A percentile compares a stretch with the other conserved stretches of the same genome.
Evolutionary conservation across 2,329 filamentous ascomycete species (phyloP).

Genomic region (Sporothrix sp.): DNA sequence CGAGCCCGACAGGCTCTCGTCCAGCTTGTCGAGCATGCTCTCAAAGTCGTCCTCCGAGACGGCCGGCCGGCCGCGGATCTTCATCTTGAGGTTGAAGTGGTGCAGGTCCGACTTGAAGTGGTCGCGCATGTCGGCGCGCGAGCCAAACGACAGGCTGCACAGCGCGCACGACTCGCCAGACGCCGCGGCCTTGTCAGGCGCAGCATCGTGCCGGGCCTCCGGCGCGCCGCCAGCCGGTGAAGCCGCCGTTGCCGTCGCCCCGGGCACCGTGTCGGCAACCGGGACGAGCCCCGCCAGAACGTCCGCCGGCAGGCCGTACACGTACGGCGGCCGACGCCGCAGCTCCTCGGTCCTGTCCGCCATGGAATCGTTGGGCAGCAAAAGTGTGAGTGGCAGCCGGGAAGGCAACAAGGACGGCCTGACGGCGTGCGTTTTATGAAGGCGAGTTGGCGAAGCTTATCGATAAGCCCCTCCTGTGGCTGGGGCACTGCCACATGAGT

Average conservation of each 20-base stretch:
- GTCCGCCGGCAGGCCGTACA: constrained; percentile 73
- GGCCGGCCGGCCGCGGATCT: constrained; percentile 60
- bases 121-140: constrained; percentile 68
- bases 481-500: constrained; percentile 10
- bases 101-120: constrained; percentile 89
- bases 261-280: too few relatives aligned
- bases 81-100: constrained; percentile 89
- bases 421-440: background rate
- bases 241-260: constrained; percentile 31
- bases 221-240: constrained; percentile 12
- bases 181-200: constrained; percentile 31
- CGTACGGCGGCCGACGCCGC: constrained; percentile 42
- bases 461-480: constrained; percentile 12
- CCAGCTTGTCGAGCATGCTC: constrained; percentile 70
- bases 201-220: constrained; percentile 15
- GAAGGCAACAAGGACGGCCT: too few relatives aligned
- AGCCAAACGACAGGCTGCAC: constrained; percentile 62
- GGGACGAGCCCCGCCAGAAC: constrained; percentile 54
- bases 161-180: constrained; percentile 69
- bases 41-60: constrained; percentile 80
- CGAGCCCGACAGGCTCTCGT: constrained; percentile 88
- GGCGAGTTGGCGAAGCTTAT: constrained; percentile 1
- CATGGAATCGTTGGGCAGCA: background rate
- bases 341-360: constrained; percentile 31
- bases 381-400: background rate